Conservation (phyloP, 1,284 basidiomycete species). For the Anthracocystis walkeri region DNA sequence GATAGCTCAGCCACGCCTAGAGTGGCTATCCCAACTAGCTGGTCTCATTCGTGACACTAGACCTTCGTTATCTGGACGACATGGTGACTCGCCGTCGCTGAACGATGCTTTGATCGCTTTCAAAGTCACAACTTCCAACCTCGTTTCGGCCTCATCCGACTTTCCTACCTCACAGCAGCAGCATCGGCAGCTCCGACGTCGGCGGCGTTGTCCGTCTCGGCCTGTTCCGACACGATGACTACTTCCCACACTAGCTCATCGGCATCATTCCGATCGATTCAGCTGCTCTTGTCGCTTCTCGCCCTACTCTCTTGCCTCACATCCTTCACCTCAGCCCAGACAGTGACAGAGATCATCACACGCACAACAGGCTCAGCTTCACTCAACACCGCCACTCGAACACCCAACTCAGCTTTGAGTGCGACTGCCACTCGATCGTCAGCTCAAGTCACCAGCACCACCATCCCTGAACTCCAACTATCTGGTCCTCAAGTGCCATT, state of each 20-base stretch:
- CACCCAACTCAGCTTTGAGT: constrained; percentile 3
- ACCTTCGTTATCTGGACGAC: not conserved
- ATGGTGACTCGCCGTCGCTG: not conserved
- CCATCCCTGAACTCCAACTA: constrained; percentile 46
- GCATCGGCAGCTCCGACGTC: not conserved
- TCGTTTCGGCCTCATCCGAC: not conserved
- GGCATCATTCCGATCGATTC: constrained; percentile 10
- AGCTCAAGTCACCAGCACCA: constrained; percentile 38
- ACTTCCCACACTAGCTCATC: constrained; percentile 13
- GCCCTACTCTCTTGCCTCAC: constrained; percentile 3
- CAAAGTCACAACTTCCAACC: not conserved
- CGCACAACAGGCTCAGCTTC: constrained; percentile 45
- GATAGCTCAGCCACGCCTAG: not conserved
- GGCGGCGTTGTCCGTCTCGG: not conserved
- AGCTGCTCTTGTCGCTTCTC: not conserved
- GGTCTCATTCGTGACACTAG: too few species aligned
- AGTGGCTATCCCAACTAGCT: not conserved
- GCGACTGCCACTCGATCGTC: constrained; percentile 19
- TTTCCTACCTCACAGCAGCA: not conserved
- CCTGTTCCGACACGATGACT: constrained; percentile 12
- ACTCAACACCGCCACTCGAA: constrained; percentile 37
- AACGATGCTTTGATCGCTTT: not conserved
- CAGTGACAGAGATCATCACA: constrained; percentile 34
- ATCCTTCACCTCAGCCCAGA: constrained; percentile 21
- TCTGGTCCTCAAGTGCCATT: constrained; percentile 47